Conservation (phyloP, 1,284 basidiomycete genomes). For the Trichosporon inkin region DNA sequence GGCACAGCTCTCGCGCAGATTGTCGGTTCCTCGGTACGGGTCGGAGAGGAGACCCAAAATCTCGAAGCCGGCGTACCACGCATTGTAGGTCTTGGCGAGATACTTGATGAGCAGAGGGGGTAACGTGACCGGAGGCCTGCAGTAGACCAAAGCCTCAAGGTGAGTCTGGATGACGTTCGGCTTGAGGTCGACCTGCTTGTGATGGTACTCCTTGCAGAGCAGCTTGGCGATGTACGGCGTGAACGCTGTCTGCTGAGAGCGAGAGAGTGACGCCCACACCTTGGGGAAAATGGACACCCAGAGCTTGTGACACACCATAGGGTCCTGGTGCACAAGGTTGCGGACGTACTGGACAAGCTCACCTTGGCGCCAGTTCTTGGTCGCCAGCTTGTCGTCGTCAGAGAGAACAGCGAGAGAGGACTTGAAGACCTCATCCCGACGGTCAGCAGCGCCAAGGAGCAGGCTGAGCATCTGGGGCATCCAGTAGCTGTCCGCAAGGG, state of each 20-base stretch:
- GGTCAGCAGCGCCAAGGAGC: slow-evolving; percentile 75
- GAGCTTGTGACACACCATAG: slow-evolving; percentile 69
- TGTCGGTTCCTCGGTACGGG: slow-evolving; percentile 73
- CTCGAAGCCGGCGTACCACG: slow-evolving; percentile 90
- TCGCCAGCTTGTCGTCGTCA: slow-evolving; percentile 28
- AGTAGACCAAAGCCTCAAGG: slow-evolving; percentile 76
- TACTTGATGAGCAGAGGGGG: slow-evolving; percentile 96
- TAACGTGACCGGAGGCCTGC: slow-evolving; percentile 77
- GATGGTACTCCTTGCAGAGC: slow-evolving; percentile 89
- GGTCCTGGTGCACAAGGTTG: slow-evolving; percentile 76
- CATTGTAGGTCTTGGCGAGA: slow-evolving; percentile 90
- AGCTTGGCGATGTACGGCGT: slow-evolving; percentile 86
- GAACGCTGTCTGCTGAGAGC: slow-evolving; percentile 82
- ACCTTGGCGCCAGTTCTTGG: slow-evolving; percentile 49
- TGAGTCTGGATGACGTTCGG: slow-evolving; percentile 94
- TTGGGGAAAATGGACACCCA: slow-evolving; percentile 90
- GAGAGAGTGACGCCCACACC: slow-evolving; percentile 80
- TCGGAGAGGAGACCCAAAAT: slow-evolving; percentile 73
- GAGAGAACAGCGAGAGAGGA: slow-evolving; percentile 21
- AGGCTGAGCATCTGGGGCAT: slow-evolving; percentile 87
- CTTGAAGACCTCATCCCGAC: slow-evolving; percentile 53
- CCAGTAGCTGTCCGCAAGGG: slow-evolving; percentile 90
- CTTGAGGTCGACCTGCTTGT: slow-evolving; percentile 80
- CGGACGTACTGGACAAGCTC: slow-evolving; percentile 72
- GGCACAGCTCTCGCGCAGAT: slow-evolving; percentile 75